Conservation (phyloP, 2,329 filamentous ascomycete species). For the Sordariomycetes sp. region DNA sequence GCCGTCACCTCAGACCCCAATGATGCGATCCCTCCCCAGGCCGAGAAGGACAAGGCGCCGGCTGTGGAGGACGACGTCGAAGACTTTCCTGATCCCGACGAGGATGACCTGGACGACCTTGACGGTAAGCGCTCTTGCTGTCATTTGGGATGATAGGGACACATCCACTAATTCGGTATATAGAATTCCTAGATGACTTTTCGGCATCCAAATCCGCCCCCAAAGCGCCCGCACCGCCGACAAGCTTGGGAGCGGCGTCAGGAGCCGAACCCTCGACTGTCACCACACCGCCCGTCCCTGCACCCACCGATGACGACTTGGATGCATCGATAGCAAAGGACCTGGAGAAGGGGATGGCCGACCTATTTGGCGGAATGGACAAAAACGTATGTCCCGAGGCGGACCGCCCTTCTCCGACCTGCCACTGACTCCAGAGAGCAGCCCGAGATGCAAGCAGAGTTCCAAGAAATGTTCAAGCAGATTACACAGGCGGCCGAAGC, state of each 20-base stretch:
- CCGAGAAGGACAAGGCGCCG: slow-evolving; percentile 5
- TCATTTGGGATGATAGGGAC: not conserved
- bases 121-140: slow-evolving; percentile 51
- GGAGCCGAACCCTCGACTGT: not conserved
- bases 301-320: slow-evolving; percentile 26
- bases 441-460: slow-evolving; percentile 68
- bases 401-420: not conserved
- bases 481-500: slow-evolving; percentile 30
- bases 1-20: not conserved
- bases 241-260: not conserved
- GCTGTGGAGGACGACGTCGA: slow-evolving; percentile 20
- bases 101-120: slow-evolving; percentile 84
- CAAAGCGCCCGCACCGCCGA: slow-evolving; percentile 8
- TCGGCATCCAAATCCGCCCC: slow-evolving; percentile 21
- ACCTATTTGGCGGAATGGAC: slow-evolving; percentile 63
- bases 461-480: slow-evolving; percentile 68
- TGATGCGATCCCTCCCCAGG: not conserved
- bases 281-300: slow-evolving; percentile 3
- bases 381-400: slow-evolving; percentile 33
- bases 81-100: slow-evolving; percentile 77
- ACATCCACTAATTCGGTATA: not conserved
- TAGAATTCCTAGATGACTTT: slow-evolving; percentile 1
- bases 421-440: slow-evolving; percentile 13
- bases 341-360: slow-evolving; percentile 83
- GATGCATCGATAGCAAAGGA: slow-evolving; percentile 76